These are phyloP conservation scores for Aquilaria sinensis DNA, from an alignment of 345 rosid species.

Conservation along the genomic window DNA sequence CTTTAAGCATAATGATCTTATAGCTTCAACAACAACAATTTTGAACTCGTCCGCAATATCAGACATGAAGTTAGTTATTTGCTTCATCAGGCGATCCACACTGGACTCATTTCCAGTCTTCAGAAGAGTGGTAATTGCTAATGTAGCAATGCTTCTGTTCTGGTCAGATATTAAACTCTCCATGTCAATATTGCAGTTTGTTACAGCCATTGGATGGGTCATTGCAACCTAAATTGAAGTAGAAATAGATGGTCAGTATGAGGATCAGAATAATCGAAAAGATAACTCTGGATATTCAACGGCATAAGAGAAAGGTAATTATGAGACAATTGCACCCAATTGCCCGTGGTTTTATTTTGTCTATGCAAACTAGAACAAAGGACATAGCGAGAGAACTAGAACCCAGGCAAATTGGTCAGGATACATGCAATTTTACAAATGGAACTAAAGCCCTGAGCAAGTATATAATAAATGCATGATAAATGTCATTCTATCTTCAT, in stretches of 20 bases:
- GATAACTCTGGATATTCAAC: background rate
- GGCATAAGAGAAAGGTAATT: background rate
- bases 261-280: background rate
- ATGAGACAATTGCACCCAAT: background rate
- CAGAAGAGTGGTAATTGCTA: conserved; percentile 93
- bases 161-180: conserved; percentile 97
- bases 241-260: conserved; percentile 1
- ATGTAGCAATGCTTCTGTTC: conserved; percentile 98
- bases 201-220: conserved; percentile 99
- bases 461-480: no score
- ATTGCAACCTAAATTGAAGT: conserved; percentile 74
- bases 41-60: conserved; percentile 99
- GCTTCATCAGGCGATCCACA: conserved; percentile 98
- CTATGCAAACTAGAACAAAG: background rate
- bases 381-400: background rate
- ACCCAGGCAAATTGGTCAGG: background rate
- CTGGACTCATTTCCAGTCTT: conserved; percentile 99
- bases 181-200: conserved; percentile 99
- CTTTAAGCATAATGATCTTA: conserved; percentile 92
- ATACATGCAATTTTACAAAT: background rate
- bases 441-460: background rate
- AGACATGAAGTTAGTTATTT: conserved; percentile 95
- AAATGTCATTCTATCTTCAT: background rate
- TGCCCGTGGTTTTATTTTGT: background rate
- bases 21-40: conserved; percentile 98